phyloP scores from a whole-genome alignment of 257 asterid species.

The Solanum habrochaites region DNA sequence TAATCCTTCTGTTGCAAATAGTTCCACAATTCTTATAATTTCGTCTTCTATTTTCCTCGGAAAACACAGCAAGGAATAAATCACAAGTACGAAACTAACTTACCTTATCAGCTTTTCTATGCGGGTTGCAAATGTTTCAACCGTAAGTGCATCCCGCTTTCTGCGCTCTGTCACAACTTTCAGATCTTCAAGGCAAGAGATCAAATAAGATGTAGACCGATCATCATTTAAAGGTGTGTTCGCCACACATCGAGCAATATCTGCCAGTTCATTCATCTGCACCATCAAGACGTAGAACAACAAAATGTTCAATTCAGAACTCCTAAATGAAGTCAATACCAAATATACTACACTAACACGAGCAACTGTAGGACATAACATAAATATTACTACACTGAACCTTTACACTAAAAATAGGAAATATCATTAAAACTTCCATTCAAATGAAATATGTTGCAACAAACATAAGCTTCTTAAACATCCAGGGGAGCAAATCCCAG shows the following conservation, averaged over 20 bases:
- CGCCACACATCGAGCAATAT: constrained; percentile 92
- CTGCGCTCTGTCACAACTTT: constrained; percentile 74
- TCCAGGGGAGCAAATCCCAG: not conserved
- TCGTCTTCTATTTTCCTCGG: not conserved
- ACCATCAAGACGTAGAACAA: not conserved
- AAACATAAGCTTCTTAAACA: not conserved
- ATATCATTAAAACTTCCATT: not conserved
- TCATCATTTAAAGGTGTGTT: constrained; percentile 88
- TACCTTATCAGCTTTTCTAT: constrained; percentile 91
- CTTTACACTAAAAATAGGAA: not conserved
- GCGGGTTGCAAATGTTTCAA: constrained; percentile 98
- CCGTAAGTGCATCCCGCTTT: constrained; percentile 86
- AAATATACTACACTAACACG: not conserved
- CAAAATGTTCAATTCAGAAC: not conserved
- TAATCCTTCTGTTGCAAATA: not conserved
- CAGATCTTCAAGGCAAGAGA: constrained; percentile 95
- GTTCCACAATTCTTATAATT: not conserved
- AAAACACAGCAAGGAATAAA: not conserved
- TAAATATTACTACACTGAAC: not conserved
- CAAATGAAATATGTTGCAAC: not conserved
- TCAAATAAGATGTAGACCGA: constrained; percentile 63
- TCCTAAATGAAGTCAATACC: not conserved
- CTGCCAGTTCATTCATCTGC: constrained; percentile 98
- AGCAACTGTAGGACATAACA: not conserved
- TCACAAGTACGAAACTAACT: constrained; percentile 3